Conservation (phyloP, 345 rosid species). For the Hypericum perforatum region DNA sequence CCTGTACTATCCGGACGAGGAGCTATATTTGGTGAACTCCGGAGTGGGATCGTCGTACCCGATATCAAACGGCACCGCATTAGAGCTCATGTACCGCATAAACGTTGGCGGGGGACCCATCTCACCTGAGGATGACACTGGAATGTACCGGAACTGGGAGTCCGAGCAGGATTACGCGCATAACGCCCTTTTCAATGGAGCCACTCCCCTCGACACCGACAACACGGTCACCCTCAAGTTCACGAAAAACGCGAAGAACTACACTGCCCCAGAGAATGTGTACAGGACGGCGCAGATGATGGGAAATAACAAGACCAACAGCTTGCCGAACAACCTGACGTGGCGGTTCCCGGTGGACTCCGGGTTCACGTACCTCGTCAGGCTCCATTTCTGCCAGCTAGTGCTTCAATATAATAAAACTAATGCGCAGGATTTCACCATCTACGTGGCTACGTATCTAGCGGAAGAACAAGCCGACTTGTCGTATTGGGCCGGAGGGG, state of each 20-base stretch:
- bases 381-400: constrained; percentile 10
- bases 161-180: neutral
- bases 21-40: neutral
- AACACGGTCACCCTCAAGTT: neutral
- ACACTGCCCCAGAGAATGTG: constrained; percentile 1
- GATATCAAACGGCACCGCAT: neutral
- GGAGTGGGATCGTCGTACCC: neutral
- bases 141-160: neutral
- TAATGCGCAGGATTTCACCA: neutral
- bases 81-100: constrained; percentile 1
- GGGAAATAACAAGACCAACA: neutral
- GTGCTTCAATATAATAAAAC: too few species aligned
- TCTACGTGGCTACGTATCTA: constrained; percentile 8
- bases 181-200: neutral
- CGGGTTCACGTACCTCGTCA: constrained; percentile 4
- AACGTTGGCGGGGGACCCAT: neutral
- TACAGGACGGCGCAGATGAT: constrained; percentile 4
- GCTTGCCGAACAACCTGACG: constrained; percentile 7
- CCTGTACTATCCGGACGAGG: neutral
- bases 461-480: neutral
- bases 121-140: neutral
- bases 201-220: neutral
- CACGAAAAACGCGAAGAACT: neutral
- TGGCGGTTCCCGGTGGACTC: constrained; percentile 12
- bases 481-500: too few species aligned